Percentiles rank a stretch among this genome's conserved stretches.
phyloP scores from a whole-genome alignment of 2,329 filamentous ascomycete genomes.

The Cercospora sojina region DNA sequence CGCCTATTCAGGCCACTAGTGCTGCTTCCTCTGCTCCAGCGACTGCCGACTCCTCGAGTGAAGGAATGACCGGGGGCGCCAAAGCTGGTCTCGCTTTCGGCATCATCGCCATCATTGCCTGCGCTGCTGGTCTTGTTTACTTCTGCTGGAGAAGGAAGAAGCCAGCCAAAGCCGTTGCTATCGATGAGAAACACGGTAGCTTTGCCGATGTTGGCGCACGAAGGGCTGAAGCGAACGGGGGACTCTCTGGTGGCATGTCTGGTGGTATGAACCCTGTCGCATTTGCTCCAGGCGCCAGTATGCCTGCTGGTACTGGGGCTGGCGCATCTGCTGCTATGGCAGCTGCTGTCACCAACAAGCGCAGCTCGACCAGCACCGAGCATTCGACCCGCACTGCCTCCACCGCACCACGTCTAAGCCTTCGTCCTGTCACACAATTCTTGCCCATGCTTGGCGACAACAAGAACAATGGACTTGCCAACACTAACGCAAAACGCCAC shows the following conservation, averaged over 20 bases:
- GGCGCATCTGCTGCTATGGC: constrained; percentile 12
- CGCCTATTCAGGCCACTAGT: constrained; percentile 29
- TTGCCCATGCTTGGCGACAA: constrained; percentile 61
- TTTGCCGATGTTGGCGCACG: constrained; percentile 25
- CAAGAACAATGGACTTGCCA: constrained; percentile 41
- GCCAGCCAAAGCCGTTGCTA: constrained; percentile 52
- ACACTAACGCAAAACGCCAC: constrained; percentile 26
- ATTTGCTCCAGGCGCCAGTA: background rate
- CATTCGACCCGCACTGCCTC: constrained; percentile 49
- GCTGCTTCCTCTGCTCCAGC: constrained; percentile 18
- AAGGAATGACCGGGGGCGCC: constrained; percentile 48
- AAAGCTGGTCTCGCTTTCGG: constrained; percentile 87
- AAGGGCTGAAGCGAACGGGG: constrained; percentile 21
- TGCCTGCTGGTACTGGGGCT: constrained; percentile 6
- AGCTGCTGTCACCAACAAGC: constrained; percentile 17
- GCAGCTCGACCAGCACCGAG: constrained; percentile 29
- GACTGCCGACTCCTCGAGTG: constrained; percentile 10
- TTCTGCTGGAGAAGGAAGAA: constrained; percentile 73
- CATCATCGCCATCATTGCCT: constrained; percentile 66
- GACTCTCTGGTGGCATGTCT: constrained; percentile 7
- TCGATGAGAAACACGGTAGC: constrained; percentile 41
- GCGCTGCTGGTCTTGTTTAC: constrained; percentile 66
- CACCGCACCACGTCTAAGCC: constrained; percentile 74
- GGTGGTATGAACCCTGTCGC: background rate
- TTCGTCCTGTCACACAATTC: constrained; percentile 83